Evolutionary conservation across 2,329 filamentous ascomycete genomes (phyloP).

Genomic region (Tothia fuscella): DNA sequence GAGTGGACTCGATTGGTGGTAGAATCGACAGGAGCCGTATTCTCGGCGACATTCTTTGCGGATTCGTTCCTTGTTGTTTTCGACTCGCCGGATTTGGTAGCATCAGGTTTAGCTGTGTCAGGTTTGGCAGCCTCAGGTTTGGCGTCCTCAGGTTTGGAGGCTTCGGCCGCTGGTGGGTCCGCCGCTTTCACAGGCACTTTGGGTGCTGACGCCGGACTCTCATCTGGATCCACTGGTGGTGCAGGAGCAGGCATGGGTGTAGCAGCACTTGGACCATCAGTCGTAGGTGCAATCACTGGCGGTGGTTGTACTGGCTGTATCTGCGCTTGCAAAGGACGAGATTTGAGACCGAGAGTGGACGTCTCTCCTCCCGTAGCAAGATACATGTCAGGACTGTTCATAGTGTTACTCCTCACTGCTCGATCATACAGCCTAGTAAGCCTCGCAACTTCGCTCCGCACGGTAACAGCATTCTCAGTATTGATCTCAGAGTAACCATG

Average conservation of each 20-base stretch:
- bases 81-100: neutral
- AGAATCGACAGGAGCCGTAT: no score
- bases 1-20: no score
- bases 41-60: no score
- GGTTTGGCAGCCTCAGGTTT: neutral
- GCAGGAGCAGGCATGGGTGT: neutral
- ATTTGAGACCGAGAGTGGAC: neutral
- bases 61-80: no score
- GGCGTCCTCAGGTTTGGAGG: neutral
- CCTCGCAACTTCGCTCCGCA: conserved; percentile 19
- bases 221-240: conserved; percentile 9
- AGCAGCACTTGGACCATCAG: neutral
- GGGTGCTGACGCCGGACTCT: conserved; percentile 9
- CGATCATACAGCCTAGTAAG: conserved; percentile 11
- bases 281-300: neutral
- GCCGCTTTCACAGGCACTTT: neutral
- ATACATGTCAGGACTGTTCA: conserved; percentile 11
- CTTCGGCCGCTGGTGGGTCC: neutral
- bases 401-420: conserved; percentile 10
- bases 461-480: conserved; percentile 31
- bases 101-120: neutral
- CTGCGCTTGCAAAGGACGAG: no score
- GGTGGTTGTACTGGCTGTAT: neutral
- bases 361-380: neutral
- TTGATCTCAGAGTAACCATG: conserved; percentile 36